phyloP scores from a whole-genome alignment of 257 asterid species.

The Solanum tarijense region DNA sequence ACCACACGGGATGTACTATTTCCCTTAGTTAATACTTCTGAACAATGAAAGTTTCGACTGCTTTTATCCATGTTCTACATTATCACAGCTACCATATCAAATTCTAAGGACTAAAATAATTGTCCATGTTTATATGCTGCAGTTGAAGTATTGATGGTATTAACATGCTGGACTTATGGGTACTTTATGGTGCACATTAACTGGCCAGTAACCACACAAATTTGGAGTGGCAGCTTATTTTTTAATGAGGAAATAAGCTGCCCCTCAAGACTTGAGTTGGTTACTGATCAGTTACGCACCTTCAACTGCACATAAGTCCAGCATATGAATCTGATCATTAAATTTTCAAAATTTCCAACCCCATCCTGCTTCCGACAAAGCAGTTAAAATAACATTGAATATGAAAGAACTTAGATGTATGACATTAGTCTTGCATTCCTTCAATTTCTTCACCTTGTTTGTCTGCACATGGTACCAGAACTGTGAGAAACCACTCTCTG shows the following conservation, averaged over 20 bases:
- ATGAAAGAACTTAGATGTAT: neutral
- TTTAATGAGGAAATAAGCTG: neutral
- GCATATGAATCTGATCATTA: neutral
- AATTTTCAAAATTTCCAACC: neutral
- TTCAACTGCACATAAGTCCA: neutral
- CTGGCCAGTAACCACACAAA: neutral
- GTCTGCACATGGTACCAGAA: neutral
- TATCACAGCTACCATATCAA: neutral
- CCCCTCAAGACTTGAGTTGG: neutral
- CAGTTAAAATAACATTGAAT: neutral
- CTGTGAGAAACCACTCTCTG: neutral
- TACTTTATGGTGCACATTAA: neutral
- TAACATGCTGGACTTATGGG: neutral
- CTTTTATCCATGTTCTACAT: neutral
- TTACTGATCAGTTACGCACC: neutral
- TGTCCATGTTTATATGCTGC: neutral
- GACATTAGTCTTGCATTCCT: neutral
- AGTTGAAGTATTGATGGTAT: neutral
- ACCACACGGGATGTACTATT: neutral
- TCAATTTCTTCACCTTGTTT: neutral
- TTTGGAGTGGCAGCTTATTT: neutral
- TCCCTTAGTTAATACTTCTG: neutral
- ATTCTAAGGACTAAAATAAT: neutral
- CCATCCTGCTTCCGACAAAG: neutral
- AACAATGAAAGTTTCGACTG: neutral